A percentile compares a stretch with the other conserved stretches of the same genome.
phyloP scores from a whole-genome alignment of 1,139 yeast species.

The Yamadazyma aaseri region DNA sequence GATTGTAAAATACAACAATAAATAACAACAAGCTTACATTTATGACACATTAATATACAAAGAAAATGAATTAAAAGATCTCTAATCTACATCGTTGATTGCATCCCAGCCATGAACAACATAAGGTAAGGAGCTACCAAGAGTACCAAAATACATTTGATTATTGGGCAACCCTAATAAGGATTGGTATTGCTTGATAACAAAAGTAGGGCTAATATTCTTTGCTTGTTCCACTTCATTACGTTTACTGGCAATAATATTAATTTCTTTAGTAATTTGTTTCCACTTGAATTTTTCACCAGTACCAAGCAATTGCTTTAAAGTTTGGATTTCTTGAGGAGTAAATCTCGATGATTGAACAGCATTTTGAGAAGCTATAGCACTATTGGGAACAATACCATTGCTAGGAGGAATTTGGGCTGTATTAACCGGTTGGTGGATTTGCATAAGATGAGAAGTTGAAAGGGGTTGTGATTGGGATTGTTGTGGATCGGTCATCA shows the following conservation, averaged over 20 bases:
- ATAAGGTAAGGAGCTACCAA: slow-evolving; percentile 44
- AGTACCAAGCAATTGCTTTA: slow-evolving; percentile 37
- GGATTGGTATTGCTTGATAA: slow-evolving; percentile 42
- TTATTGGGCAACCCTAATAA: slow-evolving; percentile 44
- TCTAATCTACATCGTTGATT: slow-evolving; percentile 21
- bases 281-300: slow-evolving; percentile 51
- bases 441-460: neutral
- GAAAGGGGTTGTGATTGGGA: neutral
- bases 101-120: slow-evolving; percentile 45
- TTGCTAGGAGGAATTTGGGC: neutral
- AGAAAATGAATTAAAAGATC: neutral
- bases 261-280: slow-evolving; percentile 45
- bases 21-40: neutral
- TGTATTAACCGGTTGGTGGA: neutral
- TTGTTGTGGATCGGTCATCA: neutral
- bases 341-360: slow-evolving; percentile 24
- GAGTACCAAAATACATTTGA: slow-evolving; percentile 36
- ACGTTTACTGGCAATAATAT: slow-evolving; percentile 16
- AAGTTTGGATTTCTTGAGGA: slow-evolving; percentile 38
- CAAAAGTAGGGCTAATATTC: slow-evolving; percentile 46
- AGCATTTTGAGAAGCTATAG: neutral
- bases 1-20: slow-evolving; percentile 6
- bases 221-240: slow-evolving; percentile 20
- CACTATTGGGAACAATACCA: neutral
- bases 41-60: slow-evolving; percentile 1